Evolutionary conservation across 805 yeast genomes (phyloP).

Genomic region (Wickerhamomyces bisporus): DNA sequence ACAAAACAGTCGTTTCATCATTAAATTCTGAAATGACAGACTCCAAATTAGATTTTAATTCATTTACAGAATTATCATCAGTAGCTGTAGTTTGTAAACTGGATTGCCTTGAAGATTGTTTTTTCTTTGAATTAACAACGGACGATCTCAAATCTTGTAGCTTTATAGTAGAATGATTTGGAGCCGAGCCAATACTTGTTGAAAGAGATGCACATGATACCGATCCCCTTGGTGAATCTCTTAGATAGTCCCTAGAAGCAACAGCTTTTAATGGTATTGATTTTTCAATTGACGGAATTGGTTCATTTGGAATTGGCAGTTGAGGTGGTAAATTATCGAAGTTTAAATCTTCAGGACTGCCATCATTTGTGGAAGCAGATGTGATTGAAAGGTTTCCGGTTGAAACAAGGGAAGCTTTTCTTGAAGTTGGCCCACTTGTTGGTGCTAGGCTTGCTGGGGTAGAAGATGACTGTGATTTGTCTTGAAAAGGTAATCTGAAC

Average conservation of each 20-base stretch:
- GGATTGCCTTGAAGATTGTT: slow-evolving; percentile 17
- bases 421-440: slow-evolving; percentile 21
- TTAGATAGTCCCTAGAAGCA: slow-evolving; percentile 14
- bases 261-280: slow-evolving; percentile 8
- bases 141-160: slow-evolving; percentile 19
- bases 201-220: slow-evolving; percentile 26
- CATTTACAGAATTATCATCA: slow-evolving; percentile 14
- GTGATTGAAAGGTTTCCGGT: slow-evolving; percentile 25
- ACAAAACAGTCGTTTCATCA: slow-evolving; percentile 18
- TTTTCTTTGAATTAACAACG: slow-evolving; percentile 12
- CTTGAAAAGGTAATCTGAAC: slow-evolving; percentile 71
- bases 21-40: slow-evolving; percentile 10
- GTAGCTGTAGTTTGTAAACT: slow-evolving; percentile 8
- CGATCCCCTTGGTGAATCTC: slow-evolving; percentile 44
- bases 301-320: slow-evolving; percentile 50
- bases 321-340: slow-evolving; percentile 44
- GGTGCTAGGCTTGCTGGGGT: slow-evolving; percentile 7
- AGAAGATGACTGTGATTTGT: slow-evolving; percentile 22
- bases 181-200: not conserved
- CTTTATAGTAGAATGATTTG: slow-evolving; percentile 7
- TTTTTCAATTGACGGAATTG: slow-evolving; percentile 31
- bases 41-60: slow-evolving; percentile 11
- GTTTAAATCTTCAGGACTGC: slow-evolving; percentile 23
- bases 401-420: slow-evolving; percentile 35
- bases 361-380: slow-evolving; percentile 22